Base-by-base conservation (phyloP, 2,329 filamentous ascomycete genomes). In the Botrytis hyacinthi region DNA sequence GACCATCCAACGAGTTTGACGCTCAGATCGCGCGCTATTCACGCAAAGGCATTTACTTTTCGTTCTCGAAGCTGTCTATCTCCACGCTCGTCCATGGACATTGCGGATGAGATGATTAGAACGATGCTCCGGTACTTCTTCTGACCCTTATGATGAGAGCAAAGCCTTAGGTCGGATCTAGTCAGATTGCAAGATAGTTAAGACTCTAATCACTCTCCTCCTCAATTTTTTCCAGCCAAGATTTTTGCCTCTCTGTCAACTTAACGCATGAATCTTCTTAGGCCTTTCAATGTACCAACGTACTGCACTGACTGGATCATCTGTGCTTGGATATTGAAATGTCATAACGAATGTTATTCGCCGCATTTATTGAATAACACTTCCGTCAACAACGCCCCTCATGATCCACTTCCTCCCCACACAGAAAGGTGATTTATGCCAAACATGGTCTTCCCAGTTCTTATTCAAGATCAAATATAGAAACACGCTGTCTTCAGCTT, bases 21-120 rank as follows among this genome's bases (percentile, higher is more conserved):
- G 70, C 70, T 72, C 70, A 72, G 70, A 37, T 72, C 70, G 62
- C 70, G 46, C 48, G 32, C 70, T 29, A 37, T 67, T 18, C 9
- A 46, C 29, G 46, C 37, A 42, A 40, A 46, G 70, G 48, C 70
- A 60, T 72, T 72, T 68, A 40, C 29, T 44, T 29, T 59, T 32
- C 37, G 32, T 72, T 37, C 60, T 51, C 44, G 70, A 71, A 71
- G 70, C 70, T 66, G 29, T 59, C 46, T 71, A n/a, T 29, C 32
- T 71, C 37, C 60, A 65, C 42, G 59, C 59, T 51, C 57, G 22
- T 46, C 14, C 32, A 32, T 62, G n/a, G 20, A 20, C 8, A 72
- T 67, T 35, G 37, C 22, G 22, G 60, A 22, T 67, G 29, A 51
- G 22, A 16, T 67, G 42, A 46, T 29, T 26, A 46, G 48, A 18